Evolutionary conservation across 1,284 basidiomycete species (phyloP), one percentile per base, ranked within the genome.

Genomic region (Puccinia triticina): DNA sequence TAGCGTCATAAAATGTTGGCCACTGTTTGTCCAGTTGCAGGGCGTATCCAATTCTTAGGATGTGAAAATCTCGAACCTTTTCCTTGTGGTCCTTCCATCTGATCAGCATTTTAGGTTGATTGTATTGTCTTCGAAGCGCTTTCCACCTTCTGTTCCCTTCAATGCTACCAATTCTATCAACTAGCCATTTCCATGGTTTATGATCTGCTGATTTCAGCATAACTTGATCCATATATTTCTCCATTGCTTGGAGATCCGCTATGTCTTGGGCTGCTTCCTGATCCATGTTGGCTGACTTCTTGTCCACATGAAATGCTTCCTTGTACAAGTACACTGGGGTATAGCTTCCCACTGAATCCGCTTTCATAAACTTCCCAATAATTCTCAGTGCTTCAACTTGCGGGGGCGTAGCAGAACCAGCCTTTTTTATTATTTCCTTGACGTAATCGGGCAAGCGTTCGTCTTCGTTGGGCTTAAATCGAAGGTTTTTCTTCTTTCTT

Each of bases 91-190:
- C 2, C 16, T 21, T 5, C 37, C 7, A 69, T 43, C 2, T 0
- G 43, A 1, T 4, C 43, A 71, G 43, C 10, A 71, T 71, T 53
- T 2, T 53, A 0, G 43, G 16, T 71, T 50, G 69, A 34, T 46
- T 71, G 43, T 29, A 71, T 71, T 71, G 69, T 29, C 69, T 71
- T 11, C 14, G 8, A 8, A 71, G 43, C 7, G 69, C 69, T 50
- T 26, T 50, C 69, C 69, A 71, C 69, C 69, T 71, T 71, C 69
- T 46, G 29, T 10, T 71, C 43, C 43, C 69, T 71, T 71, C 69
- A 23, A 50, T 34, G 23, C 29, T 43, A 29, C 69, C 69, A 48
- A 50, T 71, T 34, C 23, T 53, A 7, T 71, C 69, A 18, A 18
- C n/a, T 11, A 71, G 8, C 69, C 69, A 71, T 14, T 26, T 46